Percentiles rank a stretch among this genome's conserved stretches.
These are phyloP conservation scores for Penicillium digitatum DNA, from an alignment of 2,329 filamentous ascomycete species.

Conservation along the genomic window DNA sequence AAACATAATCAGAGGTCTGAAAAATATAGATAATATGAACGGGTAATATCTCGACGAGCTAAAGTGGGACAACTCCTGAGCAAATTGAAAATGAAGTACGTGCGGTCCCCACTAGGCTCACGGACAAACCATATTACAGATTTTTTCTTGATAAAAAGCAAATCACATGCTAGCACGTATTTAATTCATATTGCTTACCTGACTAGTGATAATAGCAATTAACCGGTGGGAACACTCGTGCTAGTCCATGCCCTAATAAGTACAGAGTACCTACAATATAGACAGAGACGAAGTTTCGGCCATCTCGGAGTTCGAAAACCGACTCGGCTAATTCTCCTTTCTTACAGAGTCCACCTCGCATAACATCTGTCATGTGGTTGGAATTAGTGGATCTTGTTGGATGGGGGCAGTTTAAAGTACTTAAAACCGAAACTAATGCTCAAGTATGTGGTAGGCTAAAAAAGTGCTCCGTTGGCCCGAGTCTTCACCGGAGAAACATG, in stretches of 20 bases:
- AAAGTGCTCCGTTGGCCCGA: conserved; percentile 8
- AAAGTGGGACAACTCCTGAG: neutral
- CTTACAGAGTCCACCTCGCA: neutral
- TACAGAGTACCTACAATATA: neutral
- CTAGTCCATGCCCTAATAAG: conserved; percentile 2
- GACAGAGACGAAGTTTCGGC: neutral
- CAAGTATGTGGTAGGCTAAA: neutral
- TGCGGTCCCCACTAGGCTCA: neutral
- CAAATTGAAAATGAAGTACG: neutral
- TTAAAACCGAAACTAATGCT: neutral
- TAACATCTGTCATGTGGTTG: neutral
- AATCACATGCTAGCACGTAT: neutral
- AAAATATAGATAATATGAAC: neutral
- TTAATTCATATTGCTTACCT: neutral
- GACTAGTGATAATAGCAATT: neutral
- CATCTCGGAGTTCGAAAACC: neutral
- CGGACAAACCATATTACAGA: neutral
- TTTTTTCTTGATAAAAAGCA: neutral
- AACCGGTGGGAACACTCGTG: conserved; percentile 5
- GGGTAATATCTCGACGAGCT: neutral
- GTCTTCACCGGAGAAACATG: conserved; percentile 19
- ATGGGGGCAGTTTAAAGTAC: neutral
- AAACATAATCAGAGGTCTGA: neutral
- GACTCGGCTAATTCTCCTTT: conserved; percentile 2
- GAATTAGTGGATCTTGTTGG: neutral